phyloP scores from a whole-genome alignment of 2,329 filamentous ascomycete species.

The Septoria linicola region DNA sequence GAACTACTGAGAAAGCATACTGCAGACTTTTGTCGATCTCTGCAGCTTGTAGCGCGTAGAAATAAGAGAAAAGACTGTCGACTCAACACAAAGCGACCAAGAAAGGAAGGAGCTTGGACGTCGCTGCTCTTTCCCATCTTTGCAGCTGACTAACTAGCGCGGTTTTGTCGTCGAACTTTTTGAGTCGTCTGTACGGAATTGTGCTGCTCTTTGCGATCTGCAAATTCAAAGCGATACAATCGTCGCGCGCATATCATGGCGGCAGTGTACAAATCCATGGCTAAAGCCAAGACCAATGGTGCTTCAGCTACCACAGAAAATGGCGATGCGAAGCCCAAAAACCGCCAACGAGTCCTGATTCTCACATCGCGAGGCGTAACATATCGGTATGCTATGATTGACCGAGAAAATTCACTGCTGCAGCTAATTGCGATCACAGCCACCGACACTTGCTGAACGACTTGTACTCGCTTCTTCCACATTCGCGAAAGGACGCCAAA shows the following conservation, averaged over 20 bases:
- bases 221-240: neutral
- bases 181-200: no score
- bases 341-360: conserved; percentile 70
- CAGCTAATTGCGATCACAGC: conserved; percentile 47
- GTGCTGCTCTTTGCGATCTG: no score
- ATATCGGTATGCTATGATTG: conserved; percentile 58
- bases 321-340: conserved; percentile 38
- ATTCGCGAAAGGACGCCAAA: conserved; percentile 91
- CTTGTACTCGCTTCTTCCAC: conserved; percentile 81
- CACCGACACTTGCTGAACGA: conserved; percentile 93
- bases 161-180: no score
- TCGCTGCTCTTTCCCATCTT: neutral
- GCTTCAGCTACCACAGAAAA: conserved; percentile 33
- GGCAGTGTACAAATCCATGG: conserved; percentile 57
- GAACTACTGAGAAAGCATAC: no score
- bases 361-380: conserved; percentile 91
- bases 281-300: conserved; percentile 42
- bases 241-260: conserved; percentile 45
- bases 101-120: neutral
- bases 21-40: no score
- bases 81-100: neutral
- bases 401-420: neutral
- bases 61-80: no score
- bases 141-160: no score
- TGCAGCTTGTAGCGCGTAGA: no score